Conservation (phyloP, 495 filamentous ascomycete species). For the Parathielavia appendiculata region DNA sequence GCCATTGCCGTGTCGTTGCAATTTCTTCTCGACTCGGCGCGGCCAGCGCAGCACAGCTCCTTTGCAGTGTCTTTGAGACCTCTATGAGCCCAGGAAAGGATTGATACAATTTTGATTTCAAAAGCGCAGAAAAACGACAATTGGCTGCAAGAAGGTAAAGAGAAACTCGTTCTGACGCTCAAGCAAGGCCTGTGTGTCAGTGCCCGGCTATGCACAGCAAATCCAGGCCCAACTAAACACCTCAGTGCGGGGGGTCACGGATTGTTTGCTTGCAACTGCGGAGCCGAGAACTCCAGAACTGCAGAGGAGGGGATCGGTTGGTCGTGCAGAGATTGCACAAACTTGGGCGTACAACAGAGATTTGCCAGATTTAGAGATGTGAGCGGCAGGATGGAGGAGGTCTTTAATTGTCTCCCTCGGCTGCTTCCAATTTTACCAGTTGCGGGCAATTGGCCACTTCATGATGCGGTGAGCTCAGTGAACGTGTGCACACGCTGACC, state of each 20-base stretch:
- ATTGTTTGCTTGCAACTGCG: too few species aligned
- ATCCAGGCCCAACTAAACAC: constrained; percentile 7
- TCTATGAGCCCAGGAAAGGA: too few species aligned
- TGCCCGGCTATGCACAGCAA: constrained; percentile 10
- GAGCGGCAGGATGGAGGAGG: background rate
- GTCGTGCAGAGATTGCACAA: background rate
- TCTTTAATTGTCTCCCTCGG: background rate
- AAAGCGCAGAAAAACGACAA: too few species aligned
- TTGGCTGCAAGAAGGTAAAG: background rate
- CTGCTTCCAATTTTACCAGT: background rate
- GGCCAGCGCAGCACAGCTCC: constrained; percentile 15
- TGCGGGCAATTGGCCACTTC: constrained; percentile 1
- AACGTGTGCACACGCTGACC: background rate
- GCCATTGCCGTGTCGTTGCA: constrained; percentile 26
- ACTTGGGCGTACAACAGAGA: background rate
- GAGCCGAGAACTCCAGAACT: too few species aligned
- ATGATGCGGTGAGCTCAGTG: too few species aligned
- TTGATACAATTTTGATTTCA: too few species aligned
- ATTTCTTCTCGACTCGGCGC: constrained; percentile 10
- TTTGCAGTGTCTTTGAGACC: constrained; percentile 7
- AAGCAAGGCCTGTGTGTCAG: background rate
- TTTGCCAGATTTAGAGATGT: constrained; percentile 1
- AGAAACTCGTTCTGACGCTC: background rate
- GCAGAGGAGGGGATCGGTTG: background rate
- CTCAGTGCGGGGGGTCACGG: background rate